These are phyloP conservation scores for Mariannaea elegans DNA, from an alignment of 2,329 filamentous ascomycete genomes.

Conservation along the genomic window DNA sequence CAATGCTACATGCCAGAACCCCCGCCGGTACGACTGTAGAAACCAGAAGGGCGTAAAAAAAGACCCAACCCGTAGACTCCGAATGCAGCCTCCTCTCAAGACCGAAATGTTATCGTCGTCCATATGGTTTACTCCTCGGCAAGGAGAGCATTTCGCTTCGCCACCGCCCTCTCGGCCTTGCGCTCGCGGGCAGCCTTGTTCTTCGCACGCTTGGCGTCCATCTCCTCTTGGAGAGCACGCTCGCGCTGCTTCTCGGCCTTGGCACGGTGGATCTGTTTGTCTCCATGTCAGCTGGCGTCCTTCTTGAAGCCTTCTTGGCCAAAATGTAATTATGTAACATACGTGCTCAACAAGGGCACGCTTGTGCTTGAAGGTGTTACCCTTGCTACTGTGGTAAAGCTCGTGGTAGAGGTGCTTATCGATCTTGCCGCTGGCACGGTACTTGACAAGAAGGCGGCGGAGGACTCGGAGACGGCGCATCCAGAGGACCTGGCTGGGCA, in stretches of 20 bases:
- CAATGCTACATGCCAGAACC: constrained; percentile 67
- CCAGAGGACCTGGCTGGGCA: constrained; percentile 98
- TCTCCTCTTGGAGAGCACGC: constrained; percentile 96
- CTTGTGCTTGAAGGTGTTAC: constrained; percentile 99
- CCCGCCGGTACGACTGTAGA: constrained; percentile 60
- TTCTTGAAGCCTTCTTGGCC: background rate
- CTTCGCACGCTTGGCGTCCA: constrained; percentile 99
- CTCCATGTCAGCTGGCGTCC: constrained; percentile 28
- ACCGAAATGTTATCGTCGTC: constrained; percentile 54
- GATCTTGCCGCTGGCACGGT: constrained; percentile 99
- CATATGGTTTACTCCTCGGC: constrained; percentile 68
- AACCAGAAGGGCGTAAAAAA: constrained; percentile 57
- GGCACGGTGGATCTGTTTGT: constrained; percentile 92
- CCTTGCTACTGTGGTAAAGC: constrained; percentile 99
- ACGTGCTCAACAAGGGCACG: constrained; percentile 99
- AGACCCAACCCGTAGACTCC: constrained; percentile 68
- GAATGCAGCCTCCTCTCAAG: constrained; percentile 66
- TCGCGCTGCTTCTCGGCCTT: constrained; percentile 99
- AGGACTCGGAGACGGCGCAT: constrained; percentile 99
- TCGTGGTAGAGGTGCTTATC: constrained; percentile 99
- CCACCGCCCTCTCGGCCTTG: constrained; percentile 88
- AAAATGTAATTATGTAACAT: constrained; percentile 60
- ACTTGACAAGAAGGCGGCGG: constrained; percentile 98
- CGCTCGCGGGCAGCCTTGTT: constrained; percentile 99
- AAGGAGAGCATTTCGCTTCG: constrained; percentile 89